Evolutionary conservation across 1,139 yeast genomes (phyloP).

Genomic region (Meyerozyma guilliermondii): DNA sequence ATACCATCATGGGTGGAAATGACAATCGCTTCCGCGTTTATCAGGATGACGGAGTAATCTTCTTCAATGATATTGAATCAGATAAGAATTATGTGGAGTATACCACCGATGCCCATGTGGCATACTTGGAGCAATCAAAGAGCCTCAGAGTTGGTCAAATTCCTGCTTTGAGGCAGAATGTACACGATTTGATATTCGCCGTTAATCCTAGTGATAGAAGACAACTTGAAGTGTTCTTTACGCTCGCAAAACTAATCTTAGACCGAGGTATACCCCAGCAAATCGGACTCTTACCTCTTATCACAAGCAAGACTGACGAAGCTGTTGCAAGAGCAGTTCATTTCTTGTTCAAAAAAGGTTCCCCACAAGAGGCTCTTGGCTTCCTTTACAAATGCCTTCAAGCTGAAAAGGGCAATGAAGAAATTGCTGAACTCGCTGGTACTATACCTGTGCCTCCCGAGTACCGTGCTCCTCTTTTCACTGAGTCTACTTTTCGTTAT

Average conservation of each 20-base stretch:
- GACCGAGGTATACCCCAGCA: constrained; percentile 69
- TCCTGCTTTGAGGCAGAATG: constrained; percentile 67
- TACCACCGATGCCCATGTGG: constrained; percentile 35
- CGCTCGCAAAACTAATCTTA: constrained; percentile 47
- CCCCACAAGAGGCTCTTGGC: constrained; percentile 35
- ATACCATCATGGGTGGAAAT: constrained; percentile 28
- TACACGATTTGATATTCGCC: constrained; percentile 70
- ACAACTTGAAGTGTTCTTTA: constrained; percentile 43
- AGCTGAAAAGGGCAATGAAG: constrained; percentile 18
- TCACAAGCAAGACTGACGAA: constrained; percentile 22
- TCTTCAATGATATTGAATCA: constrained; percentile 69
- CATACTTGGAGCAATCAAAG: constrained; percentile 24
- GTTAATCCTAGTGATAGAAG: constrained; percentile 54
- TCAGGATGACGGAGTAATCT: constrained; percentile 47
- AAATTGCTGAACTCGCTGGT: constrained; percentile 20
- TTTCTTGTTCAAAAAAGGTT: constrained; percentile 26
- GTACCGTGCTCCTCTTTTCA: constrained; percentile 9
- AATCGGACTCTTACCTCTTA: constrained; percentile 71
- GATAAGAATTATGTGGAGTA: constrained; percentile 53
- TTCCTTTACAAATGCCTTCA: constrained; percentile 36
- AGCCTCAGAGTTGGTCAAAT: constrained; percentile 48
- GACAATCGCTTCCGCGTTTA: constrained; percentile 35
- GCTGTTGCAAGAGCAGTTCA: constrained; percentile 29
- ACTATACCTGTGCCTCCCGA: constrained; percentile 13
- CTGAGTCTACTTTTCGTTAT: constrained; percentile 17